Conservation (phyloP, 306 rosid species). For the Cercis canadensis region DNA sequence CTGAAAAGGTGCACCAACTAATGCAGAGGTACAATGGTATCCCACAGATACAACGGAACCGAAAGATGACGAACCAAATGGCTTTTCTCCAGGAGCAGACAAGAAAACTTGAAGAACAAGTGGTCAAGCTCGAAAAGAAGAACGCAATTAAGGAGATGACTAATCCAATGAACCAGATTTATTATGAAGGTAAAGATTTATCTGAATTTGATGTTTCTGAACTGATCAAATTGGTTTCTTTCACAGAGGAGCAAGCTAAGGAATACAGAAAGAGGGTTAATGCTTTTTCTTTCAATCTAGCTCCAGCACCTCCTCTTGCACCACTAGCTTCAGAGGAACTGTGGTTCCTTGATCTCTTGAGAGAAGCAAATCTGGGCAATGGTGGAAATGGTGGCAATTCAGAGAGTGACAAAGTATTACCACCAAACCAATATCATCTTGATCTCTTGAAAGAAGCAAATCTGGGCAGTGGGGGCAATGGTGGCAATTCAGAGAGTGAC, state of each 20-base stretch:
- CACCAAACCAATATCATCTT: too few relatives aligned
- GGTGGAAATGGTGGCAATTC: conserved; percentile 18
- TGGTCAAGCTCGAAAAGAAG: conserved; percentile 33
- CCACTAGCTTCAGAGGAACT: neutral
- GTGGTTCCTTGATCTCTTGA: too few relatives aligned
- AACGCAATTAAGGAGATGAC: conserved; percentile 30
- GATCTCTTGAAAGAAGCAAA: too few relatives aligned
- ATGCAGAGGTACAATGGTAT: conserved; percentile 19
- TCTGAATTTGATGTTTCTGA: conserved; percentile 19
- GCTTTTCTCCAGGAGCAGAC: conserved; percentile 37
- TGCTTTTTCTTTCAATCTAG: too few relatives aligned
- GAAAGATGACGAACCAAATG: conserved; percentile 45
- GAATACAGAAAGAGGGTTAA: conserved; percentile 9
- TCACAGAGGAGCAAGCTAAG: conserved; percentile 22
- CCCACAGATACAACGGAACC: conserved; percentile 40
- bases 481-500: too few relatives aligned
- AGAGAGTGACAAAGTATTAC: too few relatives aligned
- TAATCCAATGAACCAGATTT: conserved; percentile 31
- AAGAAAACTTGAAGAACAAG: conserved; percentile 33
- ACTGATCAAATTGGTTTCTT: conserved; percentile 17
- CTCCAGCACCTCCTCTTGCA: too few relatives aligned
- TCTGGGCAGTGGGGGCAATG: too few relatives aligned
- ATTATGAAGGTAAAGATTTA: conserved; percentile 30
- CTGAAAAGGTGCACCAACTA: conserved; percentile 24
- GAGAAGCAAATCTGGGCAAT: too few relatives aligned